Evolutionary conservation across 331 rosid genomes (phyloP), one percentile per base, ranked within the genome.

Genomic region (Quercus lobata): DNA sequence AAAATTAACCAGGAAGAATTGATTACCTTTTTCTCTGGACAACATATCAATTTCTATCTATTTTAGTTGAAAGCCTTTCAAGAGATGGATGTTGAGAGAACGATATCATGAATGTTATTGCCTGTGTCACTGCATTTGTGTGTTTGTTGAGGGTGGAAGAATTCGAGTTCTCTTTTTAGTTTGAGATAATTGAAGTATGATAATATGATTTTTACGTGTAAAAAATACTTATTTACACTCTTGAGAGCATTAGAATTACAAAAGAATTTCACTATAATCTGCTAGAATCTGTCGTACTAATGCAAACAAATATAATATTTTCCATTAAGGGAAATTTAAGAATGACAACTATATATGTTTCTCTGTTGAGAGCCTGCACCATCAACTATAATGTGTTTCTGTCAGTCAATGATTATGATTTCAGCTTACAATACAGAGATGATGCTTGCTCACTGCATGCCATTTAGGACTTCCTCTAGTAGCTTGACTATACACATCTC

Each of bases 401-500:
- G 52, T 44, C 55, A 22, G 54, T 35, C 62, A 57, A 57, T 56
- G 65, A 25, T 71, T 65, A 15, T 74, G 71, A 78, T 69, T 25
- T 83, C 78, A 21, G 76, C 76, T 73, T 78, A 24, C 29, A 76
- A 34, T 37, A 21, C 35, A 69, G 56, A 68, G 84, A 83, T 60
- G 84, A 83, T 78, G 78, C 57, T 79, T 81, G 57, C 81, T 90
- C 81, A 60, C 71, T 76, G 79, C 77, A 83, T 76, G 81, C 82
- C 82, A 85, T 79, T 76, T 77, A 57, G 76, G 73, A 71, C 46
- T 84, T 76, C 70, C 76, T 60, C 84, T 84, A 77, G 75, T 79
- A 65, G 80, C 85, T 86, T 85, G 57, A 80, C 97, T 89, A 87
- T 89, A 81, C 94, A 87, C 77, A 83, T 80, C 77, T 89, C 71